Evolutionary conservation across 257 asterid species (phyloP).

Genomic region (Marsdenia floribunda): DNA sequence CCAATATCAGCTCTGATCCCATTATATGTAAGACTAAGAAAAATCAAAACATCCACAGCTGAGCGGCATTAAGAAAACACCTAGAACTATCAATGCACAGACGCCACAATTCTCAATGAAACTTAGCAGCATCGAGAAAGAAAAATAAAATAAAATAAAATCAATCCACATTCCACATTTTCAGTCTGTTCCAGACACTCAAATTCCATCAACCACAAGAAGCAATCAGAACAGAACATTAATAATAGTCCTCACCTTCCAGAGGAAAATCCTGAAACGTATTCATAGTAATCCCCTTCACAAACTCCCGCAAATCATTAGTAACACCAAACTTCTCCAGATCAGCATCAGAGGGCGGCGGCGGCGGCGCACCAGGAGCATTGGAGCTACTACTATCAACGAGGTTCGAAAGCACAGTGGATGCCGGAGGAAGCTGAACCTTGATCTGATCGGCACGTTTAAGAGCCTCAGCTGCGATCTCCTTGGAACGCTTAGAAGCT

Average conservation of each 20-base stretch:
- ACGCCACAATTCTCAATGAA: background rate
- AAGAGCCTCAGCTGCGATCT: conserved; percentile 56
- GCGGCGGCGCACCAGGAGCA: conserved; percentile 1
- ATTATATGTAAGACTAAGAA: background rate
- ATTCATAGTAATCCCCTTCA: conserved; percentile 51
- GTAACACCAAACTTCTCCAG: conserved; percentile 72
- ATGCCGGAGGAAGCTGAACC: conserved; percentile 67
- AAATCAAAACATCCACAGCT: background rate
- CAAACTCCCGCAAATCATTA: conserved; percentile 75
- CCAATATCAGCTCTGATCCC: background rate
- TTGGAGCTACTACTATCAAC: conserved; percentile 36
- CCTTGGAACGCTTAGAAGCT: conserved; percentile 35
- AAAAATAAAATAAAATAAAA: background rate
- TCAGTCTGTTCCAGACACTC: background rate
- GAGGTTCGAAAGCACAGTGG: conserved; percentile 40
- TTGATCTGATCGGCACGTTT: conserved; percentile 86
- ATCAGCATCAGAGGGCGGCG: conserved; percentile 35
- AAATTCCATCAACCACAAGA: background rate
- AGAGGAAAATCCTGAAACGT: conserved; percentile 83
- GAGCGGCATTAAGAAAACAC: background rate
- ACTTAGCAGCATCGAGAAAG: background rate
- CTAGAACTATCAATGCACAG: background rate
- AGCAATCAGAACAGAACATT: conserved; percentile 15
- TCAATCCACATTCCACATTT: background rate
- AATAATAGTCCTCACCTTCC: conserved; percentile 41